A percentile compares a stretch with the other conserved stretches of the same genome.
Conservation (phyloP, 169 alveolate genomes). For the Eimeria necatrix region DNA sequence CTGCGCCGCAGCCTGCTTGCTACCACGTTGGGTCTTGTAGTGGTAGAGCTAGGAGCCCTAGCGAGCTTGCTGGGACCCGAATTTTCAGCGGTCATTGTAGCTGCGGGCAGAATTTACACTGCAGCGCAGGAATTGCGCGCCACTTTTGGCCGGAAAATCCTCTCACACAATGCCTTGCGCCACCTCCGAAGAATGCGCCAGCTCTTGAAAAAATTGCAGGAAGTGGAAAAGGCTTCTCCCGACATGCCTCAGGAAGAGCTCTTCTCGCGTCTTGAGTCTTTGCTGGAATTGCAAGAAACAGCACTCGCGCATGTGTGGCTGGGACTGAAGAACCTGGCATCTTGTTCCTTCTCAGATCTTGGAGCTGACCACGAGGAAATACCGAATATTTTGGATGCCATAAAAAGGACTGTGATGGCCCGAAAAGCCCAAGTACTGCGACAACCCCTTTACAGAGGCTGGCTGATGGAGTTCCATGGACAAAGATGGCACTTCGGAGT, state of each 20-base stretch:
- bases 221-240: background rate
- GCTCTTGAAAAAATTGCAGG: background rate
- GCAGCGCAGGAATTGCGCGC: background rate
- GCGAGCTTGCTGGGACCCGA: background rate
- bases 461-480: background rate
- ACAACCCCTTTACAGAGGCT: background rate
- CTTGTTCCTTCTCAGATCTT: background rate
- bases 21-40: background rate
- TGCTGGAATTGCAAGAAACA: background rate
- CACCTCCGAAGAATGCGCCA: background rate
- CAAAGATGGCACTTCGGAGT: background rate
- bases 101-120: background rate
- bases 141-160: background rate
- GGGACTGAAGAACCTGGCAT: background rate
- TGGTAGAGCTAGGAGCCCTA: slow-evolving; percentile 11
- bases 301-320: background rate
- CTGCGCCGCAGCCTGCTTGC: background rate
- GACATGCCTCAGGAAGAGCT: background rate
- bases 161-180: background rate
- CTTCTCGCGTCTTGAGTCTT: background rate
- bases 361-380: background rate
- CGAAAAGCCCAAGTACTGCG: background rate
- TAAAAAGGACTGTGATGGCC: background rate
- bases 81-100: background rate
- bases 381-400: background rate